phyloP scores from a whole-genome alignment of 805 yeast genomes.

The Candida vartiovaarae region DNA sequence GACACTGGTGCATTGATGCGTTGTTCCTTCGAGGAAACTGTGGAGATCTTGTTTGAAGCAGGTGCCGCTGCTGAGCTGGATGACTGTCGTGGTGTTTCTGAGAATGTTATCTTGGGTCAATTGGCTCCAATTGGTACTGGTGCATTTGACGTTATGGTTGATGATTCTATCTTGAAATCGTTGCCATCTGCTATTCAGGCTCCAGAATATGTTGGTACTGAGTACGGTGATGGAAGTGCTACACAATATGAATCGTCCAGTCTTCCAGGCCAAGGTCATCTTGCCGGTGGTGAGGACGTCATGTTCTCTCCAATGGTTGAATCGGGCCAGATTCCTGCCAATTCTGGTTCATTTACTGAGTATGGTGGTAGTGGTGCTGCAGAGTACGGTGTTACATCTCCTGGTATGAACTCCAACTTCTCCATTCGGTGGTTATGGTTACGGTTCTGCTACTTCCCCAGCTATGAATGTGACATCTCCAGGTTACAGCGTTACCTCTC shows the following conservation, averaged over 20 bases:
- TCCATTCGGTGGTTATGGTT: slow-evolving; percentile 36
- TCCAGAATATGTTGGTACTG: slow-evolving; percentile 29
- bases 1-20: slow-evolving; percentile 99
- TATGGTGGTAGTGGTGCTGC: slow-evolving; percentile 55
- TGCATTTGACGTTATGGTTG: slow-evolving; percentile 90
- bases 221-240: slow-evolving; percentile 61
- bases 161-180: slow-evolving; percentile 72
- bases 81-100: slow-evolving; percentile 98
- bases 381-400: slow-evolving; percentile 49
- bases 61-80: slow-evolving; percentile 97
- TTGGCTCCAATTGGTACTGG: slow-evolving; percentile 99
- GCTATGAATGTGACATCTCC: slow-evolving; percentile 42
- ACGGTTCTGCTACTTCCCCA: slow-evolving; percentile 47
- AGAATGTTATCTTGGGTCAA: slow-evolving; percentile 95
- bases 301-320: slow-evolving; percentile 92
- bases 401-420: slow-evolving; percentile 39
- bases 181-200: slow-evolving; percentile 29
- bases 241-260: slow-evolving; percentile 79
- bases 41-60: slow-evolving; percentile 93
- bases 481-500: slow-evolving; percentile 58
- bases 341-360: slow-evolving; percentile 67
- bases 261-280: slow-evolving; percentile 63
- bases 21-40: slow-evolving; percentile 98
- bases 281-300: slow-evolving; percentile 59
- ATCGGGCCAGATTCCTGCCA: slow-evolving; percentile 67